Percentiles rank a stretch among this genome's conserved stretches.
Evolutionary conservation across 495 filamentous ascomycete genomes (phyloP).

Genomic region (Bacidia gigantensis): DNA sequence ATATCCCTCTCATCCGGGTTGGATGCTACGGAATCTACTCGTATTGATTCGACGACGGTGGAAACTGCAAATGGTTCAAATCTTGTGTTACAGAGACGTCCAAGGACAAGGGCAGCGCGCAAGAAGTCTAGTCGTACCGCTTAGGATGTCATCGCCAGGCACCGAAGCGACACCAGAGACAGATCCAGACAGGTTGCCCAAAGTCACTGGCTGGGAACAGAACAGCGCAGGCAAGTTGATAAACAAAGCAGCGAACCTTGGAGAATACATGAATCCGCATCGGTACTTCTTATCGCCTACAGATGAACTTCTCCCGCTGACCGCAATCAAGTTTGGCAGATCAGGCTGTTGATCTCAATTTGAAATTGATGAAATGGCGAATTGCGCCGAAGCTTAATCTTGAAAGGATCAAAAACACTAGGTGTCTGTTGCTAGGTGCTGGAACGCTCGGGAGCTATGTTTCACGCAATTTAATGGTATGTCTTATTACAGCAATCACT

Average conservation of each 20-base stretch:
- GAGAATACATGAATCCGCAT: constrained; percentile 81
- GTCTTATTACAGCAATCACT: constrained; percentile 2
- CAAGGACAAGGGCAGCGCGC: constrained; percentile 61
- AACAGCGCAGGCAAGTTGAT: constrained; percentile 59
- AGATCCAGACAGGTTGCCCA: constrained; percentile 47
- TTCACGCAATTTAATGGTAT: constrained; percentile 65
- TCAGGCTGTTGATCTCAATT: constrained; percentile 91
- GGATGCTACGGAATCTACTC: constrained; percentile 84
- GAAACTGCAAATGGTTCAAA: constrained; percentile 58
- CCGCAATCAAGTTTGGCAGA: constrained; percentile 52
- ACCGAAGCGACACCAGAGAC: neutral
- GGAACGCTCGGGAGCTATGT: constrained; percentile 93
- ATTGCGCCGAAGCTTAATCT: constrained; percentile 80
- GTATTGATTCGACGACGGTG: constrained; percentile 75
- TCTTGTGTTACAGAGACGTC: constrained; percentile 82
- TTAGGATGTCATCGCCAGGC: constrained; percentile 23
- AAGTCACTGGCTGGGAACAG: constrained; percentile 90
- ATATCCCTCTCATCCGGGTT: constrained; percentile 71
- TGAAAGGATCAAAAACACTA: constrained; percentile 78
- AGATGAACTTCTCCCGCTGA: neutral
- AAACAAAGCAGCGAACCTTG: constrained; percentile 63
- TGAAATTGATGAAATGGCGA: constrained; percentile 98
- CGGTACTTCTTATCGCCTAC: constrained; percentile 26
- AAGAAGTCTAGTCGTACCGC: constrained; percentile 60
- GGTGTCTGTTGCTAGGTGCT: constrained; percentile 84